Percentiles rank a stretch among this genome's conserved stretches.
These are phyloP conservation scores for Salvia splendens DNA, from an alignment of 257 asterid genomes.

Conservation along the genomic window DNA sequence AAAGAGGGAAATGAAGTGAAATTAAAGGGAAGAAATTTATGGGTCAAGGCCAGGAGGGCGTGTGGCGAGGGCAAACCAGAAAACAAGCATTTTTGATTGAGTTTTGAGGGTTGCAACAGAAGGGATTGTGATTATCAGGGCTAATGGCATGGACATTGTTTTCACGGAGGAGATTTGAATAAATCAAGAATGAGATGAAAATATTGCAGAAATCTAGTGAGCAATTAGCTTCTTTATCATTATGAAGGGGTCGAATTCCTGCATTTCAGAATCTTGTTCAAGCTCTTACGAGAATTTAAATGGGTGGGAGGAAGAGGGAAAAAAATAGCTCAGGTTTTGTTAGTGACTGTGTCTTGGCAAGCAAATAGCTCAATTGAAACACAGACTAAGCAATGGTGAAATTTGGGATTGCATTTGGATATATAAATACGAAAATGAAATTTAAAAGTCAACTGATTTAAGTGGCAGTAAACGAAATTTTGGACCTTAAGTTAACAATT, in stretches of 20 bases:
- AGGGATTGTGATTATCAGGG: conserved; percentile 32
- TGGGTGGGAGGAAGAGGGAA: no score
- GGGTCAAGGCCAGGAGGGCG: conserved; percentile 96
- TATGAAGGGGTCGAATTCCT: conserved; percentile 49
- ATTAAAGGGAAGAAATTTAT: conserved; percentile 24
- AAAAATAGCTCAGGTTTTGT: not conserved
- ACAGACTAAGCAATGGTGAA: no score
- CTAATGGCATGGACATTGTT: conserved; percentile 38
- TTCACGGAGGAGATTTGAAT: conserved; percentile 24
- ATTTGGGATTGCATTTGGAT: not conserved
- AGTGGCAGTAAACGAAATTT: no score
- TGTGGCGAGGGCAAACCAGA: conserved; percentile 84
- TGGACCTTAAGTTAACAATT: no score
- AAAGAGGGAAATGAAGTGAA: not conserved
- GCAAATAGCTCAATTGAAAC: no score
- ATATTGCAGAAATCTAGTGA: conserved; percentile 22
- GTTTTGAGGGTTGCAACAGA: conserved; percentile 44
- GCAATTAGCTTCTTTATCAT: conserved; percentile 51
- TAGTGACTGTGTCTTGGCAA: no score
- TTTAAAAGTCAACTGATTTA: no score
- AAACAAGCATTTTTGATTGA: conserved; percentile 62
- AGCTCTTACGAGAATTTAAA: conserved; percentile 26
- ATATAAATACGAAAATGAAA: not conserved
- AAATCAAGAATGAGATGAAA: conserved; percentile 23
- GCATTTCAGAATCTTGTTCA: conserved; percentile 48